Evolutionary conservation across 2,329 filamentous ascomycete species (phyloP), one percentile per base, ranked within the genome.

Genomic region (Curvularia eragrostidis): DNA sequence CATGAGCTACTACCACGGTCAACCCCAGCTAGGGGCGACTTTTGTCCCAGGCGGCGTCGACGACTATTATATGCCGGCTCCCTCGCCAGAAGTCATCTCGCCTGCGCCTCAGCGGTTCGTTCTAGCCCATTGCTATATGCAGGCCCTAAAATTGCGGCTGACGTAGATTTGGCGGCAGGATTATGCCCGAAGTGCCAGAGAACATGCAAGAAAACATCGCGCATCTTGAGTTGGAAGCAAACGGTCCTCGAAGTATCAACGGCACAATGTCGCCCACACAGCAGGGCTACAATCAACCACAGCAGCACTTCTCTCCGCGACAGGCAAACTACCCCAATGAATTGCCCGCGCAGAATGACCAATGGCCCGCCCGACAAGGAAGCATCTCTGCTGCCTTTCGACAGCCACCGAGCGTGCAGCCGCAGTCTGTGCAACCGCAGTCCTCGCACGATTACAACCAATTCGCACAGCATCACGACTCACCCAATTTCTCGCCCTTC

Each of bases 121-220:
- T 59, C 62, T 59, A 57, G 63, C 59, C 65, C 57, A 61, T 55
- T 52, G 58, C 54, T 56, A 55, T 57, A 54, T 59, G 53, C 60
- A 49, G 30, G 52, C 47, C 52, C 41, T 63, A 58, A 63, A 61
- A 67, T 69, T 70, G 63, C 63, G 61, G 72, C 73, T 74, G 71
- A 74, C 70, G 62, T 69, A 65, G 61, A 54, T 56, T 54, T 53
- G 59, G 54, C 55, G 56, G 74, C 78, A 96, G 92, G 82, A 87
- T 96, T 73, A 97, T 94, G 88, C 91, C 92, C 76, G 93, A 97
- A 83, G 93, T 97, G 66, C 92, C 94, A 67, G 91, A 94, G 79
- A 94, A 97, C 79, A 97, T 99, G 87, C 93, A 97, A 81, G 89
- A 96, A 73, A 94, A 91, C 79, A 86, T 99, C 65, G 91, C 94